phyloP scores from a whole-genome alignment of 208 protist genomes.

The Crithidia mellificae region DNA sequence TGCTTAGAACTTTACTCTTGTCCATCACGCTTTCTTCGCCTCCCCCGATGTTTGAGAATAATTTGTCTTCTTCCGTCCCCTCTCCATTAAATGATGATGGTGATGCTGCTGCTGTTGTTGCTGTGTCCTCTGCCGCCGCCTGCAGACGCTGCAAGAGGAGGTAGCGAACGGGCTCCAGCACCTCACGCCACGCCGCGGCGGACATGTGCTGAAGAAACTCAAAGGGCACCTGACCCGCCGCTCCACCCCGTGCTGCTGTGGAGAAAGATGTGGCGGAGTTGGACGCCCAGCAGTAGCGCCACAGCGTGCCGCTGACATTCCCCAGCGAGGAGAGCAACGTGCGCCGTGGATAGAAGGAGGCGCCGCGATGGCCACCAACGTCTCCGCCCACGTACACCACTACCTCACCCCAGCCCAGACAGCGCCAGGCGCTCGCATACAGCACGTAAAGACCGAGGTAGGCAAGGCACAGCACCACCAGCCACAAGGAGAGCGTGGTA shows the following conservation, averaged over 20 bases:
- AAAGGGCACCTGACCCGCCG: background rate
- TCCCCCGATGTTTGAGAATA: no score
- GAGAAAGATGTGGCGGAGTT: background rate
- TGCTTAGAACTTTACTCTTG: no score
- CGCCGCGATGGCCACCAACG: no score
- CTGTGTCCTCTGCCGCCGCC: no score
- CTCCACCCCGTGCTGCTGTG: background rate
- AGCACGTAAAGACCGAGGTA: constrained; percentile 27
- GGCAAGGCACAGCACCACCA: constrained; percentile 13
- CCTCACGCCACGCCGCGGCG: constrained; percentile 6
- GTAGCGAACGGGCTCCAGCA: constrained; percentile 20
- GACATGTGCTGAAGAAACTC: constrained; percentile 7
- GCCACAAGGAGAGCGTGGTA: constrained; percentile 49
- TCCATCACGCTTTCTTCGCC: no score
- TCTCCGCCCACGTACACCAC: background rate
- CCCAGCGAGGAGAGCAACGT: background rate
- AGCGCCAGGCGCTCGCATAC: constrained; percentile 18
- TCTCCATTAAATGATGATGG: no score
- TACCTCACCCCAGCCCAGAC: background rate
- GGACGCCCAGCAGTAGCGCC: background rate
- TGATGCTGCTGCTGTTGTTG: no score
- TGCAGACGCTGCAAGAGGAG: constrained; percentile 12
- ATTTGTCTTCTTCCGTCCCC: no score
- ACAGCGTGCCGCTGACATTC: background rate
- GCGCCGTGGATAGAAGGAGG: background rate